Base-by-base conservation (phyloP, 1,284 basidiomycete genomes). In the Leccinum pallidistipes region DNA sequence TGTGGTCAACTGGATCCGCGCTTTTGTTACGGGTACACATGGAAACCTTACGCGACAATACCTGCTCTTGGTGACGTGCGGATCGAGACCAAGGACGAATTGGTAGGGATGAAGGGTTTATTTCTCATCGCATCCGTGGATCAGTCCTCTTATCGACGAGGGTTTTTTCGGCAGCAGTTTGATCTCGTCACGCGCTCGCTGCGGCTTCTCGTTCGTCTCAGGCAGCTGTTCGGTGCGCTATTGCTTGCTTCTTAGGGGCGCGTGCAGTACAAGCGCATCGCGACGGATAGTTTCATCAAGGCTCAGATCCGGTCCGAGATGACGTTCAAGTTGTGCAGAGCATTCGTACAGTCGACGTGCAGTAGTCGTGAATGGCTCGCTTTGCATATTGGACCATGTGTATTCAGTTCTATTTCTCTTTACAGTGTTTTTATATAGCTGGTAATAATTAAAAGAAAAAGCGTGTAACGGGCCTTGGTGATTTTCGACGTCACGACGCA, bases 1-100 rank as follows among this genome's bases (percentile, higher is more conserved):
- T 62, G 88, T 97, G 84, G 84, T 91, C 55, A 74, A 76, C 29
- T 97, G 95, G 94, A 83, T 96, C 62, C 84, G 82, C 62, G 75
- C 73, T 51, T 87, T 82, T 69, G 78, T 81, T 40, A 57, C 66
- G 3, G 65, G 68, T 5, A 65, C 56, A 34, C 60, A 69, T 54
- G 68, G 66, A 27, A 72, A 74, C 56, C 67, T 74, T 53, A 75
- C 18, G 43, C 43, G 11, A 45, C 18, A 45, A 45, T 10, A 45
- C 43, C n/a, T 11, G 18, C 43, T 45, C 43, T 45, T 45, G 43
- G 43, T 45, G 43, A 21, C 11, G 43, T 45, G 43, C n/a, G 11
- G 18, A 45, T 45, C 6, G 18, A 45, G 18, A 45, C 43, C 43
- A 45, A 45, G 5, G 43, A 45, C 5, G 5, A 45, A 12, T 45